Conservation (phyloP, 331 rosid genomes). For the Acacia pycnantha region DNA sequence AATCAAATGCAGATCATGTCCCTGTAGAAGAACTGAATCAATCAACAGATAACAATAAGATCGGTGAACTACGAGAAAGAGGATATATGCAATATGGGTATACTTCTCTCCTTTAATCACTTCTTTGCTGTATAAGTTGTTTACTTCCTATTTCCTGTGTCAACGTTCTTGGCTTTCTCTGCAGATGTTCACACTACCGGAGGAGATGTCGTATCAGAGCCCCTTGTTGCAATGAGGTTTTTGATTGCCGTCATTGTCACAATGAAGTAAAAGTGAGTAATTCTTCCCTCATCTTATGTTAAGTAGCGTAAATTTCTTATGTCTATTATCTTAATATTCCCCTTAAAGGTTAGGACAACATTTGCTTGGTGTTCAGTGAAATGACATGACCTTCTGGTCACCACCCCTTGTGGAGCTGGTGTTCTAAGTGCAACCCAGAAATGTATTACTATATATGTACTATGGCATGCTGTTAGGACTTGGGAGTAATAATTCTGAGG, state of each 20-base stretch:
- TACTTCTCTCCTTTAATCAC: conserved; percentile 1
- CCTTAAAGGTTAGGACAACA: background rate
- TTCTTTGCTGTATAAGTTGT: background rate
- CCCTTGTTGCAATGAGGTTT: conserved; percentile 87
- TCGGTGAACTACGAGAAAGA: conserved; percentile 40
- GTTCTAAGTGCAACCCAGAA: background rate
- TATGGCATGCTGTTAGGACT: background rate
- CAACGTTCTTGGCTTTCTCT: background rate
- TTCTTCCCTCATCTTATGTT: background rate
- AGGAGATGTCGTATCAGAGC: conserved; percentile 78
- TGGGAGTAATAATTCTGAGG: background rate
- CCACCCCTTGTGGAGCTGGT: background rate
- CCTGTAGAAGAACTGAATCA: conserved; percentile 36
- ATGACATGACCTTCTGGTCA: background rate
- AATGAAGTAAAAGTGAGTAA: conserved; percentile 73
- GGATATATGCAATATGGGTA: conserved; percentile 74
- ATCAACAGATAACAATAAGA: conserved; percentile 13
- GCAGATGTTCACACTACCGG: conserved; percentile 78
- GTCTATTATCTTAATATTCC: background rate
- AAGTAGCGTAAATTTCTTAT: background rate
- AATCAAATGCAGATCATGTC: conserved; percentile 31
- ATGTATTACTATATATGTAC: background rate
- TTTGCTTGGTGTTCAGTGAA: background rate
- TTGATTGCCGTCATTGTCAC: conserved; percentile 93
- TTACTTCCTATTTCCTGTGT: background rate